phyloP scores from a whole-genome alignment of 306 rosid species.

The Acacia confusa region DNA sequence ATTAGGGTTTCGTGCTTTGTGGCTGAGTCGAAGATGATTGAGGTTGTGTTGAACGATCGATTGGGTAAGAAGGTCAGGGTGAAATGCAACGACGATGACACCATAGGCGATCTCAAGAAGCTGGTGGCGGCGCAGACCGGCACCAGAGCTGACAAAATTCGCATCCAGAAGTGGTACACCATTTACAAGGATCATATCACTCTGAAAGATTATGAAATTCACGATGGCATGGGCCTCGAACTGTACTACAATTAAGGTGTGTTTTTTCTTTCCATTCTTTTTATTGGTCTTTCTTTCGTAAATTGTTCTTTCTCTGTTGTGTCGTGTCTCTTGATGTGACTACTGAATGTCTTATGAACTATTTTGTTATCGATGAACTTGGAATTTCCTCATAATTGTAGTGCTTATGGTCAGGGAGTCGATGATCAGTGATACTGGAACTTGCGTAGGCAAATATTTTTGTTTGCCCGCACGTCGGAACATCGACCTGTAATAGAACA shows the following conservation, averaged over 20 bases:
- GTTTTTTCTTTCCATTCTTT: background rate
- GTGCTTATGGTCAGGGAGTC: too few relatives aligned
- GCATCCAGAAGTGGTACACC: conserved; percentile 66
- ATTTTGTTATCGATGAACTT: background rate
- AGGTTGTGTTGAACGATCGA: conserved; percentile 74
- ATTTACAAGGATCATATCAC: conserved; percentile 72
- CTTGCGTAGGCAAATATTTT: background rate
- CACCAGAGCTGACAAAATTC: conserved; percentile 60
- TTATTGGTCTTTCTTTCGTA: background rate
- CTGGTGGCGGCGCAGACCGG: conserved; percentile 82
- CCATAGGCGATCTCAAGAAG: conserved; percentile 76
- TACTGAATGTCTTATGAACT: too few relatives aligned
- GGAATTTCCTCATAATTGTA: background rate
- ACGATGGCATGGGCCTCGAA: conserved; percentile 80
- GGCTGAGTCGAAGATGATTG: conserved; percentile 52
- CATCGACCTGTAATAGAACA: background rate
- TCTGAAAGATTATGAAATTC: conserved; percentile 69
- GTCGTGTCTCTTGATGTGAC: background rate
- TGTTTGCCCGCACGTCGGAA: too few relatives aligned
- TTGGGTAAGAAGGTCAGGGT: conserved; percentile 74
- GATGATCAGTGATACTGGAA: background rate
- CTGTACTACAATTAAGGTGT: conserved; percentile 58
- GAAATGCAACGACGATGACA: conserved; percentile 75
- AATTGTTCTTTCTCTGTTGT: background rate
- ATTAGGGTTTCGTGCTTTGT: background rate